phyloP scores from a whole-genome alignment of 192 early-diverging fungal genomes.

The Chytriomyces sp. region DNA sequence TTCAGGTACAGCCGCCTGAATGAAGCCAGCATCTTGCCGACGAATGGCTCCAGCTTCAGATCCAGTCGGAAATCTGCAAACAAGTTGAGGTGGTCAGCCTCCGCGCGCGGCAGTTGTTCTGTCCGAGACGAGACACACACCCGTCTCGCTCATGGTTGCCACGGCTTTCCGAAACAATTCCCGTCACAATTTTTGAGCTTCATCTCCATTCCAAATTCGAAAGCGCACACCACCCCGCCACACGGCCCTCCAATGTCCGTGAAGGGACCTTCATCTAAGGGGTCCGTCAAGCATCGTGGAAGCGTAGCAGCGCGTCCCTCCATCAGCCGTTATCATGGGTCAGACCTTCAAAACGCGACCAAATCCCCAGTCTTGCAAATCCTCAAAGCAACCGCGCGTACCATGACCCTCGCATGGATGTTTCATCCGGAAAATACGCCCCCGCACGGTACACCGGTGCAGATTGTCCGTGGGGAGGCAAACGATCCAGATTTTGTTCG shows the following conservation, averaged over 20 bases:
- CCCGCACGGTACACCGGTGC: not conserved
- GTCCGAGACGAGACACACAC: no score
- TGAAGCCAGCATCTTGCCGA: not conserved
- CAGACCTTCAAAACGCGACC: not conserved
- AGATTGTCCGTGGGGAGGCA: conserved; percentile 17
- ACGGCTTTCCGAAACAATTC: no score
- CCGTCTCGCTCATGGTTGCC: no score
- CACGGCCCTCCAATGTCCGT: no score
- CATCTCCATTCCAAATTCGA: no score
- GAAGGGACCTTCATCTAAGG: no score
- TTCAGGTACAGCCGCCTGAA: conserved; percentile 2
- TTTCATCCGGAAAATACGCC: conserved; percentile 12
- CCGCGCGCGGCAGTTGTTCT: no score
- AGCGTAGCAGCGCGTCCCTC: not conserved
- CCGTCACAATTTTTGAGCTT: no score
- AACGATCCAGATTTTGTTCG: conserved; percentile 37
- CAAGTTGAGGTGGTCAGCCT: no score
- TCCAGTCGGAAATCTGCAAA: not conserved
- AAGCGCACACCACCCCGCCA: no score
- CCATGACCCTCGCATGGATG: conserved; percentile 15
- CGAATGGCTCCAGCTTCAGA: not conserved
- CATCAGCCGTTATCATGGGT: not conserved
- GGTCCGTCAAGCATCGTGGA: no score
- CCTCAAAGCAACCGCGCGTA: conserved; percentile 17
- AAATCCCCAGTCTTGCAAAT: not conserved